These are phyloP conservation scores for Phytopythium kandeliae DNA, from an alignment of 352 stramenopile genomes.

Conservation along the genomic window DNA sequence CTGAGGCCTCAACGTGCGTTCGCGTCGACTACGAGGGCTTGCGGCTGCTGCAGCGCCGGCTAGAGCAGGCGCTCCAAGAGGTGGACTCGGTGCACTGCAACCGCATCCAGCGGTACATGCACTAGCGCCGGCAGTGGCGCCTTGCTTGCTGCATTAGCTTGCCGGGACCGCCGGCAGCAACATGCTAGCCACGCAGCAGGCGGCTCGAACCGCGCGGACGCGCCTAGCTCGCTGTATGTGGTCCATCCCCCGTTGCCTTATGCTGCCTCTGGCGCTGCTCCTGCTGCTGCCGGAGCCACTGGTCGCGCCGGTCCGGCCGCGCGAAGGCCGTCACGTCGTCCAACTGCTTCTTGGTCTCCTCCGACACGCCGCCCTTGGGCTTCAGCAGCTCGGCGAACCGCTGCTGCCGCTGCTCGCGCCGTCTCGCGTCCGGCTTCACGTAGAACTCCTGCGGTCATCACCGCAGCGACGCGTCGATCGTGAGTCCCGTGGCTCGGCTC, in stretches of 20 bases:
- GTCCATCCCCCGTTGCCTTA: too few species aligned
- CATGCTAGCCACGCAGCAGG: too few species aligned
- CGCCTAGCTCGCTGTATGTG: too few species aligned
- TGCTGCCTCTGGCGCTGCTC: constrained; percentile 17
- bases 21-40: constrained; percentile 63
- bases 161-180: too few species aligned
- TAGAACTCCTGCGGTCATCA: constrained; percentile 42
- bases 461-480: too few species aligned
- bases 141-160: too few species aligned
- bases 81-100: constrained; percentile 59
- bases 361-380: constrained; percentile 37
- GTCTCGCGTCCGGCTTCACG: constrained; percentile 54
- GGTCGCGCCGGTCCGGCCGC: constrained; percentile 30
- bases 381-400: constrained; percentile 78
- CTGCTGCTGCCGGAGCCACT: constrained; percentile 2
- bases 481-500: too few species aligned
- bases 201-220: too few species aligned
- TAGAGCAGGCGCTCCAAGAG: constrained; percentile 66
- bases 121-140: too few species aligned
- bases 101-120: constrained; percentile 74
- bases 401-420: constrained; percentile 53
- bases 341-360: constrained; percentile 66
- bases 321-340: constrained; percentile 75
- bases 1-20: constrained; percentile 33
- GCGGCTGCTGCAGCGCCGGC: constrained; percentile 50